Percentiles rank a stretch among this genome's conserved stretches.
Evolutionary conservation across 73 alveolate genomes (phyloP).

Genomic region (Tetrahymena borealis): DNA sequence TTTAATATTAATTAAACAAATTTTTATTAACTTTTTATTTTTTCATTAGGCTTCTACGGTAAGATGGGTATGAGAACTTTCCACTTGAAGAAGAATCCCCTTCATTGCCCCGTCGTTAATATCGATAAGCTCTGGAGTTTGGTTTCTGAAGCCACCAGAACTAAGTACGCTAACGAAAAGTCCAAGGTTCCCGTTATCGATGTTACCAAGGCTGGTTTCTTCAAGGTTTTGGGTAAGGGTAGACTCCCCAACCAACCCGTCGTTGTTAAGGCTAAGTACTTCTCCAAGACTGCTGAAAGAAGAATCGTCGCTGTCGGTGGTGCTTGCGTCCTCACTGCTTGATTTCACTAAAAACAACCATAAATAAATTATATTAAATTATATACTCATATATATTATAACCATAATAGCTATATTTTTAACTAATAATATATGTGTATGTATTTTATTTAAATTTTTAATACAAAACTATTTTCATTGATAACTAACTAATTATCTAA

Average conservation of each 20-base stretch:
- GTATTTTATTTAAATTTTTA: background rate
- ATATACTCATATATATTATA: background rate
- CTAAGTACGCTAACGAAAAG: constrained; percentile 70
- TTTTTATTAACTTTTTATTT: too few relatives aligned
- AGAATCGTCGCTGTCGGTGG: constrained; percentile 98
- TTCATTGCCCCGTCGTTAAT: constrained; percentile 81
- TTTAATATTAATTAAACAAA: too few relatives aligned
- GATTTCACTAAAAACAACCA: constrained; percentile 24
- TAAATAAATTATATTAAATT: background rate
- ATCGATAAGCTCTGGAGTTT: constrained; percentile 89
- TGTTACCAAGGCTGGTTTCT: constrained; percentile 95
- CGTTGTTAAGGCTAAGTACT: constrained; percentile 90
- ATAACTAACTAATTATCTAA: background rate
- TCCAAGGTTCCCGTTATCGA: constrained; percentile 91
- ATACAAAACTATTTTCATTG: background rate
- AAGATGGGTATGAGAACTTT: constrained; percentile 92
- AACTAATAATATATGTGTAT: background rate
- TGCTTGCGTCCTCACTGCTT: constrained; percentile 93
- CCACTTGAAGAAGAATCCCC: constrained; percentile 93
- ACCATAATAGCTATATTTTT: background rate
- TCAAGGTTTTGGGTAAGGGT: constrained; percentile 95
- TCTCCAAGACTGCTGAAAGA: constrained; percentile 92
- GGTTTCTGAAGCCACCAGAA: constrained; percentile 90
- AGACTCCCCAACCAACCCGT: constrained; percentile 87
- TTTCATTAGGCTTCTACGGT: constrained; percentile 30